A percentile compares a stretch with the other conserved stretches of the same genome.
These are phyloP conservation scores for Uncinocarpus reesii DNA, from an alignment of 2,329 filamentous ascomycete genomes.

Conservation along the genomic window DNA sequence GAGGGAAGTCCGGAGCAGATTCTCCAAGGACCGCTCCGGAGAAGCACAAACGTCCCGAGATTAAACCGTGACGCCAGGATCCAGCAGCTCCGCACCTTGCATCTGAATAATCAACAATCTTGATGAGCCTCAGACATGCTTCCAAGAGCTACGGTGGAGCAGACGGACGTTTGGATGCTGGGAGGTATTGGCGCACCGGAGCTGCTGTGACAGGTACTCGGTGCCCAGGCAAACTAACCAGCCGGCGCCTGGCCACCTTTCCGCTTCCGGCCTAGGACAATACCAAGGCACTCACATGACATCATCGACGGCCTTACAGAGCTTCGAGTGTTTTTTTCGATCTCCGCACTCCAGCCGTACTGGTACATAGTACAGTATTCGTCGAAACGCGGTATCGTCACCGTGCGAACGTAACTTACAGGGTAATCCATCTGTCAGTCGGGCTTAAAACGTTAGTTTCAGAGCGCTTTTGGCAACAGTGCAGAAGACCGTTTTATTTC, in stretches of 20 bases:
- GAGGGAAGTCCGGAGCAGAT: neutral
- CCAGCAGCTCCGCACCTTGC: neutral
- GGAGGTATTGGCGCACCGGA: neutral
- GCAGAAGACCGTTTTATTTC: constrained; percentile 10
- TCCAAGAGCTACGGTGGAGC: constrained; percentile 5
- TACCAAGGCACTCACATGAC: neutral
- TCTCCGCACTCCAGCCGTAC: neutral
- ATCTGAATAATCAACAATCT: neutral
- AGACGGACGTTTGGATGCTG: too few species aligned
- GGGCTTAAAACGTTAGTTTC: neutral
- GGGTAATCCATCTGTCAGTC: neutral
- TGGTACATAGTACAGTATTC: too few species aligned
- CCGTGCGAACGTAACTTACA: neutral
- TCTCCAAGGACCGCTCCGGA: too few species aligned
- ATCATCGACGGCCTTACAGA: constrained; percentile 4
- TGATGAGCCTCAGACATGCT: constrained; percentile 1
- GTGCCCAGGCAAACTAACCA: neutral
- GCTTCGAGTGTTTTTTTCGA: neutral
- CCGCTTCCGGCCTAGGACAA: neutral
- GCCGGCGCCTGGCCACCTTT: neutral
- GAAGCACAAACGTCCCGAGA: neutral
- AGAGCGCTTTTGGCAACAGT: constrained; percentile 11
- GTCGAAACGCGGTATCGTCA: neutral
- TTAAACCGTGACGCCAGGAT: neutral
- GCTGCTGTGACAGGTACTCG: neutral